Base-by-base conservation (phyloP, 2,329 filamentous ascomycete genomes). In the Xylaria multiplex region DNA sequence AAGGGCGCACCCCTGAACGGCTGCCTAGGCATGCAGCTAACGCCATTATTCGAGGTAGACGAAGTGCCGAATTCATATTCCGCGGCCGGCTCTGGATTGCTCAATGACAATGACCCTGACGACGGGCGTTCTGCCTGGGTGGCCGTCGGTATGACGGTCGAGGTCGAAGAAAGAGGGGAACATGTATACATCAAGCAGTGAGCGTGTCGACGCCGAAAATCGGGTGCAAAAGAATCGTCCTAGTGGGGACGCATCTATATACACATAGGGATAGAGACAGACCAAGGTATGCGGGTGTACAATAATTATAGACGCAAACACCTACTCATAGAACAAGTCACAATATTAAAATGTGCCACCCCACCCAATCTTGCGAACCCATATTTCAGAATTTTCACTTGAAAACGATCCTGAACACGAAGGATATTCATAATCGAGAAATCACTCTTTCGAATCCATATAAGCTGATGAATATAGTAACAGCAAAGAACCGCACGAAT, bases 11-110 rank as follows among this genome's bases (percentile, higher is more conserved):
- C 85, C 32, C 81, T 79, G 53, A 79, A 77, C 59, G 86, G 87
- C 0, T 90, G 88, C 69, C 74, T 91, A 30, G 89, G 89, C 6
- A 89, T 92, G 86, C 88, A 90, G 75, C 78, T 91, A 65, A 88
- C 86, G 45, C 89, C 89, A 6, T 70, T 86, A 35, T 86, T 84
- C 67, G 75, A 81, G 8, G 60, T 70, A 2, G 71, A 65, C 11
- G 45, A 40, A 2, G 11, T 7, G 52, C 35, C 53, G 2, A 11
- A 7, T 8, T 37, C 59, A 2, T 42, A 43, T 22, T 19, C 54
- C 6, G 14, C 19, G 13, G 45, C 42, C 1, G 32, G 59, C 9
- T 69, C 66, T 19, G 66, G 64, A 1, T 53, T 69, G 57, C 59
- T 74, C n/a, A 67, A 70, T 24, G 74, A 76, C 9, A 73, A 77